Conservation (phyloP, 164 flowering plant genomes). For the Houttuynia cordata region DNA sequence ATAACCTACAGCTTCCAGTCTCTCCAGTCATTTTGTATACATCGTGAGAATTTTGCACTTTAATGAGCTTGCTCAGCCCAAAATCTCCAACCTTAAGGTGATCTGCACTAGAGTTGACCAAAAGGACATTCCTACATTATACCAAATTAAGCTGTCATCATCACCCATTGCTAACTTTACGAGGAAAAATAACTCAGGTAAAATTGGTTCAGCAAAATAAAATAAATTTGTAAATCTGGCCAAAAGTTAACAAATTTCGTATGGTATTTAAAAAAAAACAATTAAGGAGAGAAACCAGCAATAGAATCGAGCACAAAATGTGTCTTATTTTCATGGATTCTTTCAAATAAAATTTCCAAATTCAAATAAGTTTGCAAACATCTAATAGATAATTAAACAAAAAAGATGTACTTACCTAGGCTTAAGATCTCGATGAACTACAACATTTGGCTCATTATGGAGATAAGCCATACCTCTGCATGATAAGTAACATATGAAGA, state of each 20-base stretch:
- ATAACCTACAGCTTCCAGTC: conserved; percentile 94
- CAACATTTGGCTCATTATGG: conserved; percentile 95
- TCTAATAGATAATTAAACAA: background rate
- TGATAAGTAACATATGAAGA: background rate
- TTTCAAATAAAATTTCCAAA: background rate
- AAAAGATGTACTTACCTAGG: conserved; percentile 59
- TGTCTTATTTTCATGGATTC: background rate
- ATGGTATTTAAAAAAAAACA: too few relatives aligned
- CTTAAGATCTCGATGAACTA: conserved; percentile 88
- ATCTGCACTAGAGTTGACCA: conserved; percentile 91
- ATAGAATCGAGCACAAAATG: background rate
- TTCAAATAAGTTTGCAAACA: background rate
- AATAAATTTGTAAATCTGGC: background rate
- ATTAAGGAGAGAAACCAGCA: too few relatives aligned
- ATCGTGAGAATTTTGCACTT: conserved; percentile 85
- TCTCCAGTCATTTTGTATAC: conserved; percentile 99
- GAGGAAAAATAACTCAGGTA: background rate
- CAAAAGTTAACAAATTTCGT: background rate
- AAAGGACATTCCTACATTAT: conserved; percentile 78
- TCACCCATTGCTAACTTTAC: background rate
- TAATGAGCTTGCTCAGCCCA: conserved; percentile 96
- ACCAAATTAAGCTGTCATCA: background rate
- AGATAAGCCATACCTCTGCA: conserved; percentile 97
- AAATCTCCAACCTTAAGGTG: conserved; percentile 99
- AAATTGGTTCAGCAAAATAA: background rate